Base-by-base conservation (phyloP, 306 rosid genomes). In the Malus orientalis region DNA sequence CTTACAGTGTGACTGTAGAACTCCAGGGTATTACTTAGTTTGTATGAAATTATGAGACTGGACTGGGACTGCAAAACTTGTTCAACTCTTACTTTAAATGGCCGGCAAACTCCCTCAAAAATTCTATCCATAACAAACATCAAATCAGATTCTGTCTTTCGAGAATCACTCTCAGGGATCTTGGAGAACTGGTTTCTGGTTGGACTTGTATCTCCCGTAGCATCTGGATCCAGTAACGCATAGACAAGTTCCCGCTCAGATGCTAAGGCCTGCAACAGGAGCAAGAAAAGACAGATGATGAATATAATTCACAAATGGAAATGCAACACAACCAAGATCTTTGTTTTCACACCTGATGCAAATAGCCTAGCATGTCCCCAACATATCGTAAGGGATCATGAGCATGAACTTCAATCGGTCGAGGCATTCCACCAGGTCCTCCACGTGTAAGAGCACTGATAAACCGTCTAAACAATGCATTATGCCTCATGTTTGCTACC, bases 391-490 rank as follows among this genome's bases (percentile, higher is more conserved):
- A 83, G 71, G 97, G 97, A 81, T 95, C 99, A 83, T 95, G 97
- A 74, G 99, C 99, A 74, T 95, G 99, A 72, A 95, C 97, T 88
- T 95, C 99, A 83, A 95, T 95, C n/a, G 99, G 99, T 36, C 99
- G 96, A 68, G 99, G 97, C 89, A 95, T 71, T 70, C 97, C 97
- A 81, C 97, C 97, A 32, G 99, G 99, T 74, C 97, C 99, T 70
- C 97, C 99, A 18, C 97, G 97, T 10, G 99, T 92, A 67, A 95
- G 99, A 71, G 99, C 97, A 84, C 93, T 90, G 78, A 95, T 95
- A 83, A 95, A 95, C 84, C 99, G 87, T 82, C 99, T 84, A 85
- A 95, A 95, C 29, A 95, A 86, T 69, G 96, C 97, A 81, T 95
- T 95, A 72, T 92, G 99, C 86, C 99, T 92, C 97, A 92, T 92